Percentiles rank a stretch among this genome's conserved stretches.
These are phyloP conservation scores for Leucogyrophana mollusca DNA, from an alignment of 768 basidiomycete species.

Conservation along the genomic window DNA sequence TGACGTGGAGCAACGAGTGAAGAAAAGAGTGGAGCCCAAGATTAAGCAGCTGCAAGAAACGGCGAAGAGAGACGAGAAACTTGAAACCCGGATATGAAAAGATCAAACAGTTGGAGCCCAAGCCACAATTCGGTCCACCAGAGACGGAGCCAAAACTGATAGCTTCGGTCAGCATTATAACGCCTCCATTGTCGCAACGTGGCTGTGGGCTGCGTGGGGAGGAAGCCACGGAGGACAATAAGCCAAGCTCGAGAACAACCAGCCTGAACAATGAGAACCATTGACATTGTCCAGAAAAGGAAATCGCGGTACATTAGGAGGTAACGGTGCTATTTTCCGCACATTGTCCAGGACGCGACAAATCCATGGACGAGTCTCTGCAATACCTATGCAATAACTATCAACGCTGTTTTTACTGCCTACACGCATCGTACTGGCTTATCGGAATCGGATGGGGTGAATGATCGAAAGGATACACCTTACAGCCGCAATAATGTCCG, in stretches of 20 bases:
- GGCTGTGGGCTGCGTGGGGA: background rate
- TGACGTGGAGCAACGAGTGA: slow-evolving; percentile 11
- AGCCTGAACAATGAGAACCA: background rate
- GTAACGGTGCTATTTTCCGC: no score
- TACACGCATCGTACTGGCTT: no score
- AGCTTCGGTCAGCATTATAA: slow-evolving; percentile 11
- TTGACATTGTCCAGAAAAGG: slow-evolving; percentile 26
- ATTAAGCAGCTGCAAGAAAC: background rate
- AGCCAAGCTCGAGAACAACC: slow-evolving; percentile 15
- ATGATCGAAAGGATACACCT: no score
- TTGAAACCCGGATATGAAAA: slow-evolving; percentile 2
- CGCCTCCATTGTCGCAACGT: slow-evolving; percentile 7
- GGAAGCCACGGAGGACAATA: slow-evolving; percentile 19
- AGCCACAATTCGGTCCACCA: slow-evolving; percentile 16
- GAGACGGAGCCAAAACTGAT: slow-evolving; percentile 13
- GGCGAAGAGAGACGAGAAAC: background rate
- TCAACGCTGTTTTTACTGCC: no score
- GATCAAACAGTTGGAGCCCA: slow-evolving; percentile 13
- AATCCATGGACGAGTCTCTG: no score
- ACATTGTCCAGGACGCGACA: no score
- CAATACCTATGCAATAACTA: no score
- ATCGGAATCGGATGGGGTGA: no score
- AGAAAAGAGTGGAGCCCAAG: background rate
- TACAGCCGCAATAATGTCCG: no score
- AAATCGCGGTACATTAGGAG: no score